A percentile compares a stretch with the other conserved stretches of the same genome.
Conservation (phyloP, 495 filamentous ascomycete genomes). For the Hypoxylon rickii region DNA sequence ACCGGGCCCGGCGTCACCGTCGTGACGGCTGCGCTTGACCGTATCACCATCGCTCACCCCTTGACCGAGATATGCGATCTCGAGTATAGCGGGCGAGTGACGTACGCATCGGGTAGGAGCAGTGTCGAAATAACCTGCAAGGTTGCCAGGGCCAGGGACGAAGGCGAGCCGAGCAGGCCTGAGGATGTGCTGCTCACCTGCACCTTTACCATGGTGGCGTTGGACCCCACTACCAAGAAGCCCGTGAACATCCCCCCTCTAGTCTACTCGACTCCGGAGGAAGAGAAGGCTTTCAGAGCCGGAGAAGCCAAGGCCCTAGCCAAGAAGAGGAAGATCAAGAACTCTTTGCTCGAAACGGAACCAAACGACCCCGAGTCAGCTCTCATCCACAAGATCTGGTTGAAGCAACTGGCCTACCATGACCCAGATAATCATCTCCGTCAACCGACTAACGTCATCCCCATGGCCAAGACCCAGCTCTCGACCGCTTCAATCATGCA, state of each 20-base stretch:
- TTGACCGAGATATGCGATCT: constrained; percentile 81
- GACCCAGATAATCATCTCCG: constrained; percentile 62
- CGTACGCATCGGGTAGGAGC: constrained; percentile 77
- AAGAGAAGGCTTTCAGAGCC: constrained; percentile 66
- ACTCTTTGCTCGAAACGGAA: constrained; percentile 69
- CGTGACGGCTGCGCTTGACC: constrained; percentile 80
- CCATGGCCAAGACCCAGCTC: constrained; percentile 70
- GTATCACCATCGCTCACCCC: constrained; percentile 75
- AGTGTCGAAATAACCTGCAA: constrained; percentile 83
- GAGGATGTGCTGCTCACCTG: constrained; percentile 79
- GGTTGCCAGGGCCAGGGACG: constrained; percentile 64
- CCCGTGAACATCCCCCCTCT: constrained; percentile 59
- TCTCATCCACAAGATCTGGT: constrained; percentile 81
- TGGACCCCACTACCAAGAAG: constrained; percentile 75
- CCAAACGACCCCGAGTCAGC: constrained; percentile 78
- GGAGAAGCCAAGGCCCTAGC: constrained; percentile 75
- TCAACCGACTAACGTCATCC: constrained; percentile 66
- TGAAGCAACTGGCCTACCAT: constrained; percentile 69
- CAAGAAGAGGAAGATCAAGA: constrained; percentile 70
- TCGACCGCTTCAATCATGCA: constrained; percentile 83
- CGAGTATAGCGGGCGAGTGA: constrained; percentile 77
- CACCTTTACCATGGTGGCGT: constrained; percentile 81
- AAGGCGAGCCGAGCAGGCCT: constrained; percentile 61
- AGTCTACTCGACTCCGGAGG: constrained; percentile 69
- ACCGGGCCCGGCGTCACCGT: constrained; percentile 77